Evolutionary conservation across 495 filamentous ascomycete genomes (phyloP).

Genomic region (Neurospora terricola): DNA sequence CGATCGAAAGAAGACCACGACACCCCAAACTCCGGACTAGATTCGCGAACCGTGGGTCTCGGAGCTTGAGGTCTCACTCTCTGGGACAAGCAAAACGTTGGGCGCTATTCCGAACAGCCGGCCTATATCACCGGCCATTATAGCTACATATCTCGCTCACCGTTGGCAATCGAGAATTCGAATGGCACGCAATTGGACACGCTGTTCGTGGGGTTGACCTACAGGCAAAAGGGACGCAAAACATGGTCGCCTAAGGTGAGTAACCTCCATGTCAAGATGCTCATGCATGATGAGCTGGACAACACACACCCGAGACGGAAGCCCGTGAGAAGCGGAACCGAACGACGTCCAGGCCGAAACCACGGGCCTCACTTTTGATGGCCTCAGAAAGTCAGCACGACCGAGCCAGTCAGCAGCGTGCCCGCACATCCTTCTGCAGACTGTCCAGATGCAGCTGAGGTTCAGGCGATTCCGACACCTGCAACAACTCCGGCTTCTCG

Average conservation of each 20-base stretch:
- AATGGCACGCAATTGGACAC: background rate
- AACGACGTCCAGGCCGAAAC: background rate
- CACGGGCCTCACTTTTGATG: background rate
- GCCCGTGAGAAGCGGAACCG: background rate
- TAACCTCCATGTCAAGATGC: constrained; percentile 7
- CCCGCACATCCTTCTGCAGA: background rate
- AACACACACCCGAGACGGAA: background rate
- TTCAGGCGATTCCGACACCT: background rate
- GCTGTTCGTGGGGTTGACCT: background rate
- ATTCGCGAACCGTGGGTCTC: constrained; percentile 4
- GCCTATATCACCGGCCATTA: background rate
- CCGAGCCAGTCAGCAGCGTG: background rate
- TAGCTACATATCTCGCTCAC: background rate
- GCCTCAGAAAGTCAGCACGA: background rate
- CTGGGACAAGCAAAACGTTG: background rate
- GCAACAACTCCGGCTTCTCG: background rate
- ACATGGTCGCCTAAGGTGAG: constrained; percentile 31
- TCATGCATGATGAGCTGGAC: constrained; percentile 34
- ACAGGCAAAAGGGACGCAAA: background rate
- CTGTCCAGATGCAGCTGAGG: background rate
- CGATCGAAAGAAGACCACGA: background rate
- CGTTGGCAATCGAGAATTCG: background rate
- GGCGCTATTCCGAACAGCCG: background rate
- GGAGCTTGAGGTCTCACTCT: background rate
- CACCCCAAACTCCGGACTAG: background rate